Evolutionary conservation across 306 rosid species (phyloP).

Genomic region (Trichosanthes truncata): DNA sequence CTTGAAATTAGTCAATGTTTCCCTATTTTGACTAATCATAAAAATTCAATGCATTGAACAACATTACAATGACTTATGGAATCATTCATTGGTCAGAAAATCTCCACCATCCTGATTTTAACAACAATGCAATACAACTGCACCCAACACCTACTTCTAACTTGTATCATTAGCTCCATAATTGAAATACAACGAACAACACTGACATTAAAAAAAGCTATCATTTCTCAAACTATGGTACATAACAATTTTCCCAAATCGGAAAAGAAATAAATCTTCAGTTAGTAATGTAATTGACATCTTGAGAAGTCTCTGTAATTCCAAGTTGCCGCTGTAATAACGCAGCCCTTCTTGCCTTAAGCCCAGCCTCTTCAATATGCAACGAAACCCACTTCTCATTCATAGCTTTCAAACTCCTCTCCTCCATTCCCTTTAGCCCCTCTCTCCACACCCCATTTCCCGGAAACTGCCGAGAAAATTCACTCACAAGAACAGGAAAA

Average conservation of each 20-base stretch:
- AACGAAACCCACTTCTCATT: conserved; percentile 16
- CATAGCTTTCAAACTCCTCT: conserved; percentile 1
- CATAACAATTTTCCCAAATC: neutral
- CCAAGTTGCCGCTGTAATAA: neutral
- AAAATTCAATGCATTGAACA: neutral
- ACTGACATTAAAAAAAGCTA: neutral
- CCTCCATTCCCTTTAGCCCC: conserved; percentile 12
- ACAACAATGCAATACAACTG: neutral
- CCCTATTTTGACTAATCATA: neutral
- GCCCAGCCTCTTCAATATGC: conserved; percentile 15
- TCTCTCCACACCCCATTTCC: conserved; percentile 14
- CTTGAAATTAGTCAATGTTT: no score
- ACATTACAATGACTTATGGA: neutral
- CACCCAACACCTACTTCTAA: neutral
- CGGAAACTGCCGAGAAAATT: conserved; percentile 1
- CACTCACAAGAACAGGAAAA: conserved; percentile 7
- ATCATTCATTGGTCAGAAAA: neutral
- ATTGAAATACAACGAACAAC: neutral
- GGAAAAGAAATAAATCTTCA: neutral
- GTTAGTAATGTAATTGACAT: neutral
- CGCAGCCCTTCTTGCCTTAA: conserved; percentile 14
- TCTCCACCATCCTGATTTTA: neutral
- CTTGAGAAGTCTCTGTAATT: neutral
- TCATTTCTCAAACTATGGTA: neutral
- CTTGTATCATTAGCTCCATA: neutral